A percentile compares a stretch with the other conserved stretches of the same genome.
These are phyloP conservation scores for Centaurea solstitialis DNA, from an alignment of 129 eudicot genomes.

Conservation along the genomic window DNA sequence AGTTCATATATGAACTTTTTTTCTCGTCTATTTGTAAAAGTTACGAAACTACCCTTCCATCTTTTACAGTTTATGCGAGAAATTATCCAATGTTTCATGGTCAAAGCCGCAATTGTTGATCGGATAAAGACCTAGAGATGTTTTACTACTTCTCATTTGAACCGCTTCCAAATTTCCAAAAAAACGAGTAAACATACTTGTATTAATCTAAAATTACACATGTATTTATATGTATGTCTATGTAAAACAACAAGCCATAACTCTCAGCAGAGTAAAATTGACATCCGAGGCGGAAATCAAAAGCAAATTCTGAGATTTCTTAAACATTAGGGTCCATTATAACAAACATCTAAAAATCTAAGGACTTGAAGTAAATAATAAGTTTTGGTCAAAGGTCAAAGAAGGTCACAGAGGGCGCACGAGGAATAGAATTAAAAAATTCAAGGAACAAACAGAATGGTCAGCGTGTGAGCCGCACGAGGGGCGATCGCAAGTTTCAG, in stretches of 20 bases:
- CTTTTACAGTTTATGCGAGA: too few relatives aligned
- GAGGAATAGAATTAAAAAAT: conserved; percentile 41
- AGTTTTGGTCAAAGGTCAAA: conserved; percentile 28
- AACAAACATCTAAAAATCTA: neutral
- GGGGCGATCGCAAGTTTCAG: conserved; percentile 59
- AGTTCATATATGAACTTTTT: too few relatives aligned
- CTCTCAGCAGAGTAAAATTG: neutral
- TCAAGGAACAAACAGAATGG: conserved; percentile 61
- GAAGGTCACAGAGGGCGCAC: conserved; percentile 51
- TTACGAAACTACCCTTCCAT: too few relatives aligned
- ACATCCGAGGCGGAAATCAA: neutral
- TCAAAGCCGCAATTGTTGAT: too few relatives aligned
- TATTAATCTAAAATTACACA: too few relatives aligned
- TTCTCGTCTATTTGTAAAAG: too few relatives aligned
- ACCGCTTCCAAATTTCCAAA: neutral
- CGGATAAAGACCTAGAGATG: too few relatives aligned
- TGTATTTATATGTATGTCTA: too few relatives aligned
- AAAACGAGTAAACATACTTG: neutral
- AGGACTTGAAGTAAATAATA: neutral
- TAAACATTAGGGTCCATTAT: neutral
- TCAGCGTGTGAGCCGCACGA: conserved; percentile 82
- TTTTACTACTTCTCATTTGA: too few relatives aligned
- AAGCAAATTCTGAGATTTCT: neutral
- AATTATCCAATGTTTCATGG: too few relatives aligned
- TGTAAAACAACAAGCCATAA: neutral